Base-by-base conservation (phyloP, 768 basidiomycete genomes). In the Tylopilus sp. region DNA sequence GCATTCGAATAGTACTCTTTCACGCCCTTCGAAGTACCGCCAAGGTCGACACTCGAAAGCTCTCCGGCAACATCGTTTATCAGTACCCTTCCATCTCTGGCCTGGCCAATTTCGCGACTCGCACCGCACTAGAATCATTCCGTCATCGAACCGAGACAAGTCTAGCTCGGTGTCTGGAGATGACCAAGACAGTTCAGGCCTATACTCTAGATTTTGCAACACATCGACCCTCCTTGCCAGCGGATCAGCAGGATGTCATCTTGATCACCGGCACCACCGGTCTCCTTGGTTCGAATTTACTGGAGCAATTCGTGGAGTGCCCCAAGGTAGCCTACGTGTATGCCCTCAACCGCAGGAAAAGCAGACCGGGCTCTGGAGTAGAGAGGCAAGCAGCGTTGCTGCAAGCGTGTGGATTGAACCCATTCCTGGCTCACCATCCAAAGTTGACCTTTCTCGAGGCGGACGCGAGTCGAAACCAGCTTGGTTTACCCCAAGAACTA, bases 1-100 rank as follows among this genome's bases (percentile, higher is more conserved):
- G 69, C 60, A 73, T 76, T 25, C 71, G 74, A 3, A 71, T 74
- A 44, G 61, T 68, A 18, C 57, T 79, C 18, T 53, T 76, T 10
- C 65, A 64, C 2, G 66, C 67, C 13, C 55, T 77, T 4, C 67
- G 63, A n/a, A 50, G 54, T 8, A 57, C 65, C 0, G 57, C 62
- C 2, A 45, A 57, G 18, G 13, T 55, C 6, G 59, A 66, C 26
- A 60, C 53, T 1, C 51, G 55, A 20, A 54, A 58, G 43, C n/a
- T 61, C 41, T 36, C 73, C 0, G 53, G 60, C 12, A 71, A 68
- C 39, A 64, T 75, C 41, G 68, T 77, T 2, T 72, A 73, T 50
- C 55, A 64, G 8, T 50, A 75, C 48, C 73, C 69, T 4, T 70
- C 69, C 7, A 68, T 75, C 36, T 39, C 55, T n/a, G 18, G 48